phyloP scores from a whole-genome alignment of 1,284 basidiomycete species.

The Ustilago vetiveriae region DNA sequence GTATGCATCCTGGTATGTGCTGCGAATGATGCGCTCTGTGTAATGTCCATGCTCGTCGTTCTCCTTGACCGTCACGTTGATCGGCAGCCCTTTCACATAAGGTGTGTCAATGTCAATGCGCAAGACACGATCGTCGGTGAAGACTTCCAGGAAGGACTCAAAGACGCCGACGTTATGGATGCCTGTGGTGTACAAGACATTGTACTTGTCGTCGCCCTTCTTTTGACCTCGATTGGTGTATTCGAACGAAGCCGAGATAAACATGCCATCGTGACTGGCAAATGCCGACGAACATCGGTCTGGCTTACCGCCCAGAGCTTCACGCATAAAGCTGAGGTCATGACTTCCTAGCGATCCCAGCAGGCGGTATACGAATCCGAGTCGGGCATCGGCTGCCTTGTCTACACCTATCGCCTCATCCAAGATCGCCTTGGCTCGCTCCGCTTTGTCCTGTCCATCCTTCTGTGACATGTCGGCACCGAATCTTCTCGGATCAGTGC shows the following conservation, averaged over 20 bases:
- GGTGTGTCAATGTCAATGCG: conserved; percentile 67
- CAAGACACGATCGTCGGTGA: conserved; percentile 67
- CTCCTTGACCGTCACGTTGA: conserved; percentile 66
- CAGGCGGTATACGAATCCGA: conserved; percentile 62
- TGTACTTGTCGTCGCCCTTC: conserved; percentile 32
- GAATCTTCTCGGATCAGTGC: conserved; percentile 64
- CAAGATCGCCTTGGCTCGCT: conserved; percentile 27
- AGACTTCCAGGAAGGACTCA: conserved; percentile 69
- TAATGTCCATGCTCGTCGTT: conserved; percentile 61
- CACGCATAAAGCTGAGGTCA: conserved; percentile 69
- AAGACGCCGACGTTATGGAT: conserved; percentile 67
- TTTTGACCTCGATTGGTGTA: conserved; percentile 21
- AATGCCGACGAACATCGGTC: conserved; percentile 33
- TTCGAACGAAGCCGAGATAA: conserved; percentile 47
- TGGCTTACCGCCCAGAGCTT: conserved; percentile 53
- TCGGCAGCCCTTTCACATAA: conserved; percentile 69
- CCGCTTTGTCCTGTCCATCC: conserved; percentile 18
- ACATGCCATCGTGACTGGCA: conserved; percentile 45
- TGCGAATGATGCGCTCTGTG: conserved; percentile 55
- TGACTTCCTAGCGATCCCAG: conserved; percentile 67
- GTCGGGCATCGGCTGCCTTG: conserved; percentile 45
- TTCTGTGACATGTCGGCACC: conserved; percentile 53
- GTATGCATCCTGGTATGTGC: conserved; percentile 69
- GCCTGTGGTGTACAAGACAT: conserved; percentile 50
- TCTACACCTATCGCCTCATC: conserved; percentile 48